Percentiles rank a stretch among this genome's conserved stretches.
These are phyloP conservation scores for Hypoxylon intermedium DNA, from an alignment of 495 filamentous ascomycete genomes.

Conservation along the genomic window DNA sequence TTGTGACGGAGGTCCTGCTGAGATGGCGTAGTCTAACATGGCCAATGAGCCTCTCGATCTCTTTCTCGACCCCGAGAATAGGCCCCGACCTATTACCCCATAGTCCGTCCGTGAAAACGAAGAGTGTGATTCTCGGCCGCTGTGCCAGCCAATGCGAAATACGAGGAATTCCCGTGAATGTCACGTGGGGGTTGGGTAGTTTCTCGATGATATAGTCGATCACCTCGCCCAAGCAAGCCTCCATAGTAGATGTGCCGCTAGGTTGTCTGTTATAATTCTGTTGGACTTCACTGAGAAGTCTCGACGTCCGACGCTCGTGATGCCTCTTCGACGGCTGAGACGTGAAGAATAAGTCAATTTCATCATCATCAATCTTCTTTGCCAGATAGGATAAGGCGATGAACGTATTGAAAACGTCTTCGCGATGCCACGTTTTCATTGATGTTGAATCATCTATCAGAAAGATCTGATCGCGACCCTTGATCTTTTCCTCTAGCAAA, in stretches of 20 bases:
- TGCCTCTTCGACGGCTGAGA: not conserved
- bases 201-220: not conserved
- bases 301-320: not conserved
- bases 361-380: not conserved
- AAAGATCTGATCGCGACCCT: not conserved
- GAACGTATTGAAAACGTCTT: slow-evolving; percentile 1
- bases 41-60: not conserved
- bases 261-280: not conserved
- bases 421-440: not conserved
- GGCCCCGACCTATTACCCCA: not conserved
- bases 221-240: not conserved
- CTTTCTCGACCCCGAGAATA: not conserved
- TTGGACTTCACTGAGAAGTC: not conserved
- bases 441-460: not conserved
- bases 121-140: not conserved
- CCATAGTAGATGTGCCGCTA: not conserved
- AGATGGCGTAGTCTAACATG: not conserved
- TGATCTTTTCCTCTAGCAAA: not conserved
- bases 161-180: not conserved
- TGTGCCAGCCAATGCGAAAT: not conserved
- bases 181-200: not conserved
- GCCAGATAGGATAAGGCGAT: slow-evolving; percentile 1
- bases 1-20: not conserved
- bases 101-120: slow-evolving; percentile 1
- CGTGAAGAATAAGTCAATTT: not conserved